phyloP scores from a whole-genome alignment of 371 early-diverging fungal species.

The Mucor plumbeus region DNA sequence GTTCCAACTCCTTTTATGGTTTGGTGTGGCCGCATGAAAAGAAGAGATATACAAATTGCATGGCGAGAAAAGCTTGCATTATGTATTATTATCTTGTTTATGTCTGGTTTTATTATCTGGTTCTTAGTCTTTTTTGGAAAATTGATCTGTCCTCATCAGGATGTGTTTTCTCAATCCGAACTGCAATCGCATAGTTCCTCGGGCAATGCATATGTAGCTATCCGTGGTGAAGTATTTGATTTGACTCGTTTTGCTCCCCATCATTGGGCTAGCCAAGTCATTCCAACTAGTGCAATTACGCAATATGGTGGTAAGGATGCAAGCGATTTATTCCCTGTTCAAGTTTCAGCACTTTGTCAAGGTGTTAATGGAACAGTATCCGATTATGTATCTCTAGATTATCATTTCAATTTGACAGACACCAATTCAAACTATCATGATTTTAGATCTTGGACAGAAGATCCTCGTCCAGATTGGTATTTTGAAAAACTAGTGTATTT shows the following conservation, averaged over 20 bases:
- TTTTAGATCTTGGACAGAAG: constrained; percentile 43
- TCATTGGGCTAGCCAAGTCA: constrained; percentile 53
- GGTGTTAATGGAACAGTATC: constrained; percentile 45
- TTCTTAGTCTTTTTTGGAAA: constrained; percentile 83
- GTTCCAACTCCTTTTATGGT: constrained; percentile 72
- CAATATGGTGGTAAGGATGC: constrained; percentile 73
- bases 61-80: constrained; percentile 86
- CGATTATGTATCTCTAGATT: constrained; percentile 42
- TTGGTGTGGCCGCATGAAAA: constrained; percentile 75
- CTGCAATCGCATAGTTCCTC: constrained; percentile 43
- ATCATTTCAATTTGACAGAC: constrained; percentile 45
- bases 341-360: constrained; percentile 63
- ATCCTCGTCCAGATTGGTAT: constrained; percentile 60
- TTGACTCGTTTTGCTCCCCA: constrained; percentile 66
- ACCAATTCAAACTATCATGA: constrained; percentile 47
- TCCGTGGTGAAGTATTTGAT: constrained; percentile 78
- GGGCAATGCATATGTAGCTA: constrained; percentile 58
- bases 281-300: constrained; percentile 53
- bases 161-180: constrained; percentile 63
- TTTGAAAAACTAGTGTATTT: constrained; percentile 53
- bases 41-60: constrained; percentile 83
- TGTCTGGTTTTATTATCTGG: constrained; percentile 51
- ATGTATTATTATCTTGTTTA: constrained; percentile 74
- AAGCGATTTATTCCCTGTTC: constrained; percentile 74
- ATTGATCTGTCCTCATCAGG: constrained; percentile 85